These are phyloP conservation scores for Aspergillus biplanus DNA, from an alignment of 495 filamentous ascomycete species.

Conservation along the genomic window DNA sequence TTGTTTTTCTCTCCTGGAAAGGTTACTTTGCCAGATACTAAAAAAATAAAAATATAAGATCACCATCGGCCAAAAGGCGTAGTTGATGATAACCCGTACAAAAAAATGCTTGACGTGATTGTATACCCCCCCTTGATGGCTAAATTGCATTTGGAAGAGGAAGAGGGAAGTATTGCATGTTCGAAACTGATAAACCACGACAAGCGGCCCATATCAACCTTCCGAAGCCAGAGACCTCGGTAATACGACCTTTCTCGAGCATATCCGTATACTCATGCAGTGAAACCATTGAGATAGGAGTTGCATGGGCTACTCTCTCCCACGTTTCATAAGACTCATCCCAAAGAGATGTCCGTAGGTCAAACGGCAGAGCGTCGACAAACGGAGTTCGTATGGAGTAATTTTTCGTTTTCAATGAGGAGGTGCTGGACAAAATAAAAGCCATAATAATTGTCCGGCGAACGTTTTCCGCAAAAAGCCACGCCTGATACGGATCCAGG, in stretches of 20 bases:
- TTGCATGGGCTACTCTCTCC: slow-evolving; percentile 3
- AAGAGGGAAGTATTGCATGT: not conserved
- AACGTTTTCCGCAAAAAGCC: slow-evolving; percentile 51
- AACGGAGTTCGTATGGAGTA: slow-evolving; percentile 45
- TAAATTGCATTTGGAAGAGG: not conserved
- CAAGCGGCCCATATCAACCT: slow-evolving; percentile 34
- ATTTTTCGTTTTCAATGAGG: slow-evolving; percentile 41
- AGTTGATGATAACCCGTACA: too few relatives aligned
- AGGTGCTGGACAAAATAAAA: slow-evolving; percentile 41
- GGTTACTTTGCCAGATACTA: too few relatives aligned
- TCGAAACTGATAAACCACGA: not conserved
- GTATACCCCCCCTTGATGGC: not conserved
- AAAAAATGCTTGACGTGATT: too few relatives aligned
- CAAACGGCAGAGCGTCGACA: slow-evolving; percentile 42
- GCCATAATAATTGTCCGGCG: slow-evolving; percentile 47
- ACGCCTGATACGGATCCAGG: slow-evolving; percentile 41
- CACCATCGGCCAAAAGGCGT: too few relatives aligned
- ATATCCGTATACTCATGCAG: slow-evolving; percentile 34
- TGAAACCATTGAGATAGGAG: slow-evolving; percentile 30
- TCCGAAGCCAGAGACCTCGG: slow-evolving; percentile 28
- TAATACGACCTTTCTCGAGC: slow-evolving; percentile 28
- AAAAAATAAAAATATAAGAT: too few relatives aligned
- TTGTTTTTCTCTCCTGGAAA: too few relatives aligned
- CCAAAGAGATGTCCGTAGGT: slow-evolving; percentile 42
- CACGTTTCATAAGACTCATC: slow-evolving; percentile 34